Percentiles rank a stretch among this genome's conserved stretches.
phyloP scores from a whole-genome alignment of 164 flowering plant genomes.

The Protea cynaroides region DNA sequence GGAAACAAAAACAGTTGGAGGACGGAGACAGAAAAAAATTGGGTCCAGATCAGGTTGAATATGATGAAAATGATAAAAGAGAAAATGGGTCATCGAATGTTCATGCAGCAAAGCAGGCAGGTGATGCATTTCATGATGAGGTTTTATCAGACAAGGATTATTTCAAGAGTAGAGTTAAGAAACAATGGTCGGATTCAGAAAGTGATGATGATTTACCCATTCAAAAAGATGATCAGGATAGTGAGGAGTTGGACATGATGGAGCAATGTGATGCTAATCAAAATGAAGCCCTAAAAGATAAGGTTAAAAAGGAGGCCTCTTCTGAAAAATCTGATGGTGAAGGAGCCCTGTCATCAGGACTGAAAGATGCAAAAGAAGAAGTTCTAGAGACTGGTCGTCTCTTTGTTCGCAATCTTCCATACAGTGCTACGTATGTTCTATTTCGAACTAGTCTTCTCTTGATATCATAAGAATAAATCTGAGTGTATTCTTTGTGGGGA shows the following conservation, averaged over 20 bases:
- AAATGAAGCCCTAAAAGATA: conserved; percentile 10
- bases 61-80: conserved; percentile 18
- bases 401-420: conserved; percentile 89
- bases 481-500: background rate
- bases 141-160: conserved; percentile 72
- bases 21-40: conserved; percentile 18
- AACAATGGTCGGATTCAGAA: conserved; percentile 85
- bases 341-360: conserved; percentile 18
- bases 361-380: conserved; percentile 30
- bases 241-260: conserved; percentile 6
- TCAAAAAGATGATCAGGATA: conserved; percentile 15
- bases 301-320: conserved; percentile 20
- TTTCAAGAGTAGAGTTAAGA: conserved; percentile 71
- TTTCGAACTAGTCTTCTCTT: background rate
- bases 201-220: conserved; percentile 19
- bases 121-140: conserved; percentile 28
- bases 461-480: background rate
- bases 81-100: conserved; percentile 12
- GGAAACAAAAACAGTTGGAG: conserved; percentile 13
- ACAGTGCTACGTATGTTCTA: conserved; percentile 63
- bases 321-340: conserved; percentile 24
- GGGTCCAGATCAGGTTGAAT: conserved; percentile 12
- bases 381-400: conserved; percentile 64
- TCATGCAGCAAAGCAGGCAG: conserved; percentile 9
- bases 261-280: conserved; percentile 9